Evolutionary conservation across 116 monocot species (phyloP), one percentile per base, ranked within the genome.

Genomic region (Trichopus zeylanicus): DNA sequence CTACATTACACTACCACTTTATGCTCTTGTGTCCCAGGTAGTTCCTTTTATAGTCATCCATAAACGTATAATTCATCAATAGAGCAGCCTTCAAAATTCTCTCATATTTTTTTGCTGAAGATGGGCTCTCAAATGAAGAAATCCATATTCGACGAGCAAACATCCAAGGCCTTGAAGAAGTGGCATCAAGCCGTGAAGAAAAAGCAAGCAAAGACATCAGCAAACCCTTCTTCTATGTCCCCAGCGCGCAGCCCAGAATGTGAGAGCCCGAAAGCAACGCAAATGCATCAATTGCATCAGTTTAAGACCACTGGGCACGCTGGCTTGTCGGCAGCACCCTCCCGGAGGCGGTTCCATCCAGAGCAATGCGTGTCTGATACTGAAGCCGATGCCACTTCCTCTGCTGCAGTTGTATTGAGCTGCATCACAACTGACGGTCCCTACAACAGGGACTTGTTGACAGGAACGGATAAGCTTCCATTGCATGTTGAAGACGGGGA

Each of bases 1-100:
- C 69, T 95, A 95, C 54, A 78, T 89, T 32, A 95, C 89, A 16
- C 86, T 95, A 57, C 95, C 95, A 21, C 95, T 89, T 42, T 93
- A 93, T 60, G 93, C 93, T 27, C 82, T 93, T 55, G 78, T 86
- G 23, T 81, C 81, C 33, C 78, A 81, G 78, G 78, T 86, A 72
- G 16, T 13, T 27, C 57, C 31, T 16, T 57, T 3, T 26, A 11
- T 42, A 16, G 0, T 1, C 42, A 42, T 13, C 13, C 3, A 42
- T 1, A 42, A 9, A 13, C 42, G 3, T 16, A 18, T 16, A 42
- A 16, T 13, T 15, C 42, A 42, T 42, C 5, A 19, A 70, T 27
- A 51, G 13, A 61, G 6, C n/a, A 48, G 15, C 13, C 26, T 55
- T 4, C 32, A 7, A 18, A 56, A 5, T 3, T 3, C 20, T 18